Evolutionary conservation across 768 basidiomycete species (phyloP).

Genomic region (Amanita rubescens): DNA sequence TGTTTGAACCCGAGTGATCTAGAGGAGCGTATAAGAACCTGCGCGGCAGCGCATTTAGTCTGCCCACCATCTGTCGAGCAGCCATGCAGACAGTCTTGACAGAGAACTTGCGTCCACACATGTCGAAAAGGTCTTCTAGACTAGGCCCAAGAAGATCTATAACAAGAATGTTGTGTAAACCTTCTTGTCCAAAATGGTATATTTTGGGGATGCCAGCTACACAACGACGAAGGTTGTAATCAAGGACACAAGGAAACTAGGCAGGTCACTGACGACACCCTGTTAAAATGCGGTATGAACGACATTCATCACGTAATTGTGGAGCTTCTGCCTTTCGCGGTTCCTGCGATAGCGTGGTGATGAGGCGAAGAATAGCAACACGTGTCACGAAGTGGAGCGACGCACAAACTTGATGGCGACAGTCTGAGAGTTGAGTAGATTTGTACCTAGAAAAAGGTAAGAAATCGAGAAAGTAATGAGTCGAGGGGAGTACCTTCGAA

Average conservation of each 20-base stretch:
- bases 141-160: slow-evolving; percentile 97
- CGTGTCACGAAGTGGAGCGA: too few species aligned
- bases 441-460: slow-evolving; percentile 59
- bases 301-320: slow-evolving; percentile 96
- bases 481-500: slow-evolving; percentile 57
- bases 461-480: background rate
- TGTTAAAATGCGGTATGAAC: slow-evolving; percentile 87
- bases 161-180: slow-evolving; percentile 95
- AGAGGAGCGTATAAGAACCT: slow-evolving; percentile 3
- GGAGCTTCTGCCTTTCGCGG: slow-evolving; percentile 94
- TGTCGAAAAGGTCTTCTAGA: slow-evolving; percentile 96
- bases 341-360: slow-evolving; percentile 44
- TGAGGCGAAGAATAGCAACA: slow-evolving; percentile 8
- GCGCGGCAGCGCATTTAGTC: slow-evolving; percentile 13
- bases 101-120: slow-evolving; percentile 96
- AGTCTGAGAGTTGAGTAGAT: slow-evolving; percentile 95
- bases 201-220: slow-evolving; percentile 96
- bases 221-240: slow-evolving; percentile 14
- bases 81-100: slow-evolving; percentile 99
- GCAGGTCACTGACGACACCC: slow-evolving; percentile 68
- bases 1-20: slow-evolving; percentile 94
- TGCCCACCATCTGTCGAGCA: slow-evolving; percentile 87
- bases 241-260: slow-evolving; percentile 7
- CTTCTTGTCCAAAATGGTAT: slow-evolving; percentile 99
- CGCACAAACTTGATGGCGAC: slow-evolving; percentile 99